A percentile compares a stretch with the other conserved stretches of the same genome.
phyloP scores from a whole-genome alignment of 2,329 filamentous ascomycete species.

The Nemania abortiva region DNA sequence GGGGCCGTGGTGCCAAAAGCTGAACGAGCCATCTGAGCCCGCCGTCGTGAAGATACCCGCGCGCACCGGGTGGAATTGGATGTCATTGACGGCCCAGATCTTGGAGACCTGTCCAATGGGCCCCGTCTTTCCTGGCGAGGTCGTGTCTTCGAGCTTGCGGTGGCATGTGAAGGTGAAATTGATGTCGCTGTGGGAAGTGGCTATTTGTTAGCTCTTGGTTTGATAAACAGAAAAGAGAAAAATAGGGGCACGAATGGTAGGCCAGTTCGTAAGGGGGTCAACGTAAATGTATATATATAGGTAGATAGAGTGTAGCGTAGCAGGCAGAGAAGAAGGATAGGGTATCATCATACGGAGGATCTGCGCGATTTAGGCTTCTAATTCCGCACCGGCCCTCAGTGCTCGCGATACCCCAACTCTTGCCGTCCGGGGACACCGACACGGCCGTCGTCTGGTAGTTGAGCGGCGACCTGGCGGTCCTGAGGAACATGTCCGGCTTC shows the following conservation, averaged over 20 bases:
- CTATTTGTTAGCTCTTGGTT: conserved; percentile 3
- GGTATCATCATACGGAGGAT: conserved; percentile 40
- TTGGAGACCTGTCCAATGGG: neutral
- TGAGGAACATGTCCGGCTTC: conserved; percentile 41
- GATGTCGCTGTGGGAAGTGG: conserved; percentile 2
- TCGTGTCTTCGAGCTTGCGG: conserved; percentile 41
- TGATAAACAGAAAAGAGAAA: neutral
- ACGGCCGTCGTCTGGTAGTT: conserved; percentile 49
- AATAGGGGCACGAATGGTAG: neutral
- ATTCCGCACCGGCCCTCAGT: conserved; percentile 51
- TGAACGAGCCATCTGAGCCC: conserved; percentile 54
- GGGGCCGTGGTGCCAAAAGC: conserved; percentile 68
- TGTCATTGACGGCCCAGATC: conserved; percentile 52
- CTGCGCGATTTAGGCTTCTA: conserved; percentile 40
- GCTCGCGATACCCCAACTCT: conserved; percentile 47
- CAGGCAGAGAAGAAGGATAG: neutral
- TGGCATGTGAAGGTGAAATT: conserved; percentile 53
- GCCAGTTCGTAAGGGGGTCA: neutral
- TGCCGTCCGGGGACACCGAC: conserved; percentile 46
- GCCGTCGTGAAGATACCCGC: conserved; percentile 48
- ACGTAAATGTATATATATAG: neutral
- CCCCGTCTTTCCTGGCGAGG: neutral
- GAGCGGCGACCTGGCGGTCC: conserved; percentile 44
- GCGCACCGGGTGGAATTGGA: conserved; percentile 49
- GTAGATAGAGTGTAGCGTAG: neutral